Percentiles rank a stretch among this genome's conserved stretches.
Evolutionary conservation across 345 rosid species (phyloP).

Genomic region (Bruguiera gymnorhiza): DNA sequence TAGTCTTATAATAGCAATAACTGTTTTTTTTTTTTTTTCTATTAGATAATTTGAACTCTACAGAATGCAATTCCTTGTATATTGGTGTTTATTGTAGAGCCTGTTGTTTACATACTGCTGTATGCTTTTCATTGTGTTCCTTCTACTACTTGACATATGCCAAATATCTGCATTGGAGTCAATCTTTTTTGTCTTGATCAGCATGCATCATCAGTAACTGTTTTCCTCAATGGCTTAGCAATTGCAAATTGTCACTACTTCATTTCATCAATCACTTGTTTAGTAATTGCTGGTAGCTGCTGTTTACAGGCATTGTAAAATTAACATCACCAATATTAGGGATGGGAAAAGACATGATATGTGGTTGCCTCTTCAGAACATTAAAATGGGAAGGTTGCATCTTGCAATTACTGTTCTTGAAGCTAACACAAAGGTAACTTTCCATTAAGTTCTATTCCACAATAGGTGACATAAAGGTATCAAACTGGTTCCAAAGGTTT

Average conservation of each 20-base stretch:
- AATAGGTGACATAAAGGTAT: background rate
- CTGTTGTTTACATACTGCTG: no score
- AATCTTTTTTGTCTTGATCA: no score
- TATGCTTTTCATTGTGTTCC: no score
- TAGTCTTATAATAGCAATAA: background rate
- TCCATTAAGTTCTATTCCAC: background rate
- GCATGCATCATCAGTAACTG: no score
- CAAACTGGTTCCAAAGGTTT: background rate
- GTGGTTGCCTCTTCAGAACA: constrained; percentile 85
- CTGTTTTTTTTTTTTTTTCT: background rate
- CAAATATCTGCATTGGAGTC: no score
- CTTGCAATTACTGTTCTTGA: constrained; percentile 68
- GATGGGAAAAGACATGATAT: constrained; percentile 78
- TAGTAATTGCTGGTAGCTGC: background rate
- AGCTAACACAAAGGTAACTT: constrained; percentile 48
- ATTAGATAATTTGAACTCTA: background rate
- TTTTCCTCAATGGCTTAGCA: background rate
- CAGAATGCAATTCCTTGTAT: no score
- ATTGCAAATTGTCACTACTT: background rate
- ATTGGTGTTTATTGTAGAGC: no score
- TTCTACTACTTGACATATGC: no score
- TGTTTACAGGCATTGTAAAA: constrained; percentile 51
- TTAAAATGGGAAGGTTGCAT: constrained; percentile 78
- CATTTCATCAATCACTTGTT: background rate
- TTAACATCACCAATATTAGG: constrained; percentile 55